These are phyloP conservation scores for Ceratobasidium sp. DNA, from an alignment of 1,284 basidiomycete genomes.

Conservation along the genomic window DNA sequence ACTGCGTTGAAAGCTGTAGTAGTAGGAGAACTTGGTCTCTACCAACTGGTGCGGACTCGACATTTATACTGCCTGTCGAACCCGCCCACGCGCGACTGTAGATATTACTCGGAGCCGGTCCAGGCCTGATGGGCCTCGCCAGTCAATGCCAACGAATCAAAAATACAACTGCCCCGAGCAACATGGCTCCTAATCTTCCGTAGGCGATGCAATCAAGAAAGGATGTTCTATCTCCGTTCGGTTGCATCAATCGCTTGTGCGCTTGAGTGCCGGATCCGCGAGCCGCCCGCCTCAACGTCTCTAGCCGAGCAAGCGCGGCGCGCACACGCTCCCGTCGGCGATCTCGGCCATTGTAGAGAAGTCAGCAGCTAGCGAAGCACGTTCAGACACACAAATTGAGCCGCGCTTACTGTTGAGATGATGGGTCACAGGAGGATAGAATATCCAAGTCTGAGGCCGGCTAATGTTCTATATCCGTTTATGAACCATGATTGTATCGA, in stretches of 20 bases:
- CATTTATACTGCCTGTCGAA: constrained; percentile 5
- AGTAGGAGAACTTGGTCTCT: background rate
- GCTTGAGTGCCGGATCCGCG: background rate
- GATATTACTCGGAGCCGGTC: background rate
- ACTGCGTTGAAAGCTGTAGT: background rate
- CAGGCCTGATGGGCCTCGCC: background rate
- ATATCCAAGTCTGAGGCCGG: background rate
- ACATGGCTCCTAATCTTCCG: background rate
- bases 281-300: background rate
- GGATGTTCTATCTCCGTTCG: background rate
- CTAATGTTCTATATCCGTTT: background rate
- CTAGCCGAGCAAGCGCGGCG: constrained; percentile 18
- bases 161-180: background rate
- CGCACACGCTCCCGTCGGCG: constrained; percentile 1
- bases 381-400: background rate
- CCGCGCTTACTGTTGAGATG: background rate
- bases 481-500: background rate
- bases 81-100: background rate
- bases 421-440: background rate
- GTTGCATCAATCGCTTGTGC: background rate
- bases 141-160: background rate
- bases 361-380: background rate
- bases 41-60: background rate
- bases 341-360: constrained; percentile 3
- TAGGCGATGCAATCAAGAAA: background rate